Conservation (phyloP, 129 eudicot species). For the Chrysanthemum lavandulifolium region DNA sequence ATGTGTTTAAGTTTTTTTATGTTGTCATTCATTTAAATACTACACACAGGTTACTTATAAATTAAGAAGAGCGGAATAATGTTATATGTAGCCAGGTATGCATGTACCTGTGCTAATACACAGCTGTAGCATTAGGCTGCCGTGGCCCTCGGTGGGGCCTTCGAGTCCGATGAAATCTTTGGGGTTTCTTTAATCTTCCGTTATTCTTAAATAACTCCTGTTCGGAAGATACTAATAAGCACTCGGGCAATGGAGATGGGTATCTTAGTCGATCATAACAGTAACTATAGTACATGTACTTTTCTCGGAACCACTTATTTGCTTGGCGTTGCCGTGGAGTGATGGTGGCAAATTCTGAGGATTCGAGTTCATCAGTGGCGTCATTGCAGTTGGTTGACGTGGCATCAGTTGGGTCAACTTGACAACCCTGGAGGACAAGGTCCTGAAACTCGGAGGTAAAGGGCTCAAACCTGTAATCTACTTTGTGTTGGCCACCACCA, state of each 20-base stretch:
- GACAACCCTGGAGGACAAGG: slow-evolving; percentile 78
- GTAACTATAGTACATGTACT: slow-evolving; percentile 67
- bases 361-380: slow-evolving; percentile 33
- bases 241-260: slow-evolving; percentile 65
- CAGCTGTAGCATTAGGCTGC: slow-evolving; percentile 26
- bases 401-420: slow-evolving; percentile 62
- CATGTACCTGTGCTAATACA: slow-evolving; percentile 16
- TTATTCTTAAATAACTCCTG: slow-evolving; percentile 41
- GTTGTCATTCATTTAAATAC: neutral
- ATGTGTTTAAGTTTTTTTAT: neutral
- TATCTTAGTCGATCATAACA: slow-evolving; percentile 70
- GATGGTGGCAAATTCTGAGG: slow-evolving; percentile 48
- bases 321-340: slow-evolving; percentile 46
- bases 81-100: neutral
- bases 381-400: slow-evolving; percentile 53
- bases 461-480: slow-evolving; percentile 63
- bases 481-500: slow-evolving; percentile 60
- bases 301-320: slow-evolving; percentile 56
- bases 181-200: slow-evolving; percentile 50
- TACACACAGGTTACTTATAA: neutral
- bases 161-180: slow-evolving; percentile 35
- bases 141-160: slow-evolving; percentile 32
- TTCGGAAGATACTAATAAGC: slow-evolving; percentile 52
- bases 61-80: too few relatives aligned
- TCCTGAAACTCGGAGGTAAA: slow-evolving; percentile 62